Conservation (phyloP, 2,329 filamentous ascomycete species). For the Hypoxylon sp. region DNA sequence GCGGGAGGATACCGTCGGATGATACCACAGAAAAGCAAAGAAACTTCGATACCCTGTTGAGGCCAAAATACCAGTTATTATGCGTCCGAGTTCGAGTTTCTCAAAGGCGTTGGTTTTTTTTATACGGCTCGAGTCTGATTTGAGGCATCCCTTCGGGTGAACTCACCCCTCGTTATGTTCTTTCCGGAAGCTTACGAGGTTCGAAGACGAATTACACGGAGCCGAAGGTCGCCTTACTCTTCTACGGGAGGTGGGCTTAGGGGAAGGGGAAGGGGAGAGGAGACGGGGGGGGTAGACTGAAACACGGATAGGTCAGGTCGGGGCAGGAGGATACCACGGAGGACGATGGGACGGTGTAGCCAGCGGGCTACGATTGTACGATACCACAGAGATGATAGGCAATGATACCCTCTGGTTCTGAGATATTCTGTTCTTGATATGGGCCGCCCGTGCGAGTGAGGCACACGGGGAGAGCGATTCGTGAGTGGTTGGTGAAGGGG, state of each 20-base stretch:
- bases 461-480: neutral
- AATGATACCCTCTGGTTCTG: conserved; percentile 42
- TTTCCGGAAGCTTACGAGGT: conserved; percentile 6
- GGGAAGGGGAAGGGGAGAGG: conserved; percentile 9
- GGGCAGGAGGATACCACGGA: conserved; percentile 32
- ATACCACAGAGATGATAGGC: conserved; percentile 39
- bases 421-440: conserved; percentile 2
- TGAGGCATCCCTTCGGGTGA: conserved; percentile 25
- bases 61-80: conserved; percentile 40
- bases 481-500: neutral
- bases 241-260: conserved; percentile 1
- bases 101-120: conserved; percentile 34
- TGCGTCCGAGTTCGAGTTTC: conserved; percentile 30
- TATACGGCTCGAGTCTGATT: conserved; percentile 25
- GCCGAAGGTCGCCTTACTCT: conserved; percentile 4
- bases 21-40: conserved; percentile 48
- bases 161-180: conserved; percentile 18
- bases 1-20: conserved; percentile 41
- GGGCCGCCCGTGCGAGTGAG: neutral
- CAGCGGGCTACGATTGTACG: conserved; percentile 34
- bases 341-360: conserved; percentile 34
- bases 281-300: conserved; percentile 31
- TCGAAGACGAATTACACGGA: conserved; percentile 4
- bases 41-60: conserved; percentile 37
- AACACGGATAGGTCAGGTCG: conserved; percentile 23